Base-by-base conservation (phyloP, 352 stramenopile genomes). In the Phytophthora pinifolia region DNA sequence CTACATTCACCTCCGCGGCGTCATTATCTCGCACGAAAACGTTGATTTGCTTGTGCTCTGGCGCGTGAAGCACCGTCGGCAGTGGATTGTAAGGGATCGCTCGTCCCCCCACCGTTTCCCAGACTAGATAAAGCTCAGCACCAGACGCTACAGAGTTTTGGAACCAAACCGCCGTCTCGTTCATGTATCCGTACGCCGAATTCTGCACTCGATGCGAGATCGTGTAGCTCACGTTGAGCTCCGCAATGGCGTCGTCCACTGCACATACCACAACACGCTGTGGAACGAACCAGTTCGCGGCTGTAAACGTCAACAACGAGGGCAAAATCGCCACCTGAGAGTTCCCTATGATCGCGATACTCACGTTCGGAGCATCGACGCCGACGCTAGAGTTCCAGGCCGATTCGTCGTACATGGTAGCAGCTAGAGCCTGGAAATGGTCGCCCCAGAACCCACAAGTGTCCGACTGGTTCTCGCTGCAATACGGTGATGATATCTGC, bases 151-250 rank as follows among this genome's bases (percentile, higher is more conserved):
- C 47, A 2, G 68, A 62, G 4, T 25, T 51, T 17, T 49, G 18
- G 27, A 89, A 76, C 82, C 82, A 92, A 61, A 90, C 89, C 17
- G 79, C 54, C 0, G 76, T 86, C 2, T 27, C 10, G 22, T 83
- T 67, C 7, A 39, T 72, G 54, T 88, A 88, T 0, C 77, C 73
- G n/a, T 67, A 69, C 1, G 29, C 5, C 1, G 67, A 70, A 45
- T 70, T 76, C 57, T 89, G 73, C 0, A 92, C 68, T 0, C 61
- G 65, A 57, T 92, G 82, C 0, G 72, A 74, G 36, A 92, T 72
- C 7, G 52, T 68, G 10, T 67, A 67, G 22, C 64, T 66, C 0
- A 58, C 49, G 3, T 74, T 63, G 12, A 51, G 39, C 20, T 88
- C 67, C 12, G 74, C 74, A 6, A 89, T 42, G 0, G 56, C 38